Base-by-base conservation (phyloP, 2,329 filamentous ascomycete genomes). In the Fusarium haematococcum region DNA sequence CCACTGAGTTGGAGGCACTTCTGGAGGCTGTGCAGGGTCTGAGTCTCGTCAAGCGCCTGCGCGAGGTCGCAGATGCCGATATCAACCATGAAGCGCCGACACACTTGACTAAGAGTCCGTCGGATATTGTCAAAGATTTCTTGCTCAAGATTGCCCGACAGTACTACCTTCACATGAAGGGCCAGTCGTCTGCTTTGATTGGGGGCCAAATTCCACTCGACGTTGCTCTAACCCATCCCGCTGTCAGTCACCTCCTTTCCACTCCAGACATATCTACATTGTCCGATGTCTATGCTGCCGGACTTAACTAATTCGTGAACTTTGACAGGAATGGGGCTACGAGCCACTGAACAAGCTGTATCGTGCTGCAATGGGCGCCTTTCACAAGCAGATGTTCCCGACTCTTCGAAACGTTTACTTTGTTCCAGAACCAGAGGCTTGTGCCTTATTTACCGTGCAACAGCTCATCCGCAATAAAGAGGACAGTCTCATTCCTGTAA, bases 381-480 rank as follows among this genome's bases (percentile, higher is more conserved):
- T 58, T 18, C 30, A 48, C 18, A 62, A 62, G 16, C 59, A 50
- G 30, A 62, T 62, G n/a, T 62, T 52, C 18, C 59, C 59, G 4
- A 62, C 59, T 4, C n/a, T 43, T 20, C 30, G 59, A 27, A 14
- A 62, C 4, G 59, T 62, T 30, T 50, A 48, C 20, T 62, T 62
- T 18, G 59, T 62, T 50, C 59, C 59, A 8, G 59, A 62, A 27
- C 59, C 59, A 13, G 59, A 62, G 20, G 59, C 59, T 35, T 62
- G 59, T 25, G 59, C 59, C 10, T 50, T 62, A 16, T 62, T 62
- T 37, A 62, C 59, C 4, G 43, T 62, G 39, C 59, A 62, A 27
- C 39, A 62, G 6, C 39, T 62, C 27, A 48, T 62, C 32, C 25
- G 18, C 30, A 50, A 50, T 10, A 32, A 62, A 23, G 59, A 62